Conservation (phyloP, 176 grass and related monocot genomes). For the Phyllostachys edulis region DNA sequence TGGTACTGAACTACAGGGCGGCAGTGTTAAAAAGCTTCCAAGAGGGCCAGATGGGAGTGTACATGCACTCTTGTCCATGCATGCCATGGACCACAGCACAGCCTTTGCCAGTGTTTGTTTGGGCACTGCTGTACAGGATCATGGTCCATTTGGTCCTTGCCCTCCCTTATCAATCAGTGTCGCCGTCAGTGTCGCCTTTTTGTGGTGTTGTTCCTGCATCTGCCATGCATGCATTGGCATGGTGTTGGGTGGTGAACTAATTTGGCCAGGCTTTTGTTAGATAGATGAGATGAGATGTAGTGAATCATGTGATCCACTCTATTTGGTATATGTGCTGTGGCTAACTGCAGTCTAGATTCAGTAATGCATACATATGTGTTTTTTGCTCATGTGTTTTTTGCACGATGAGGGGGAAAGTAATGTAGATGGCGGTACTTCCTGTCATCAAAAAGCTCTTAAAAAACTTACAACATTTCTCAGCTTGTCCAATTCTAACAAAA, state of each 20-base stretch:
- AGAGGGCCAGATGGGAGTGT: not conserved
- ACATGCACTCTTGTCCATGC: not conserved
- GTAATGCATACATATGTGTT: not conserved
- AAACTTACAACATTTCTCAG: not conserved
- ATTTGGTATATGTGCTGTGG: not conserved
- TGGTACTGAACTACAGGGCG: too few relatives aligned
- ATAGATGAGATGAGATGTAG: not conserved
- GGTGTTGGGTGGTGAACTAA: not conserved
- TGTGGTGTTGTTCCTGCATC: not conserved
- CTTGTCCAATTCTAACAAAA: not conserved
- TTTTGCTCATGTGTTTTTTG: too few relatives aligned
- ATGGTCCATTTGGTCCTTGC: constrained; percentile 28
- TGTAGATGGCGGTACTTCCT: not conserved
- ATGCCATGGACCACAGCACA: constrained; percentile 14
- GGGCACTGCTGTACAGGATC: not conserved
- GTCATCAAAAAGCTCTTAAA: not conserved
- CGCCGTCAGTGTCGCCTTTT: constrained; percentile 11
- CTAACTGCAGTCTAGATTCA: not conserved
- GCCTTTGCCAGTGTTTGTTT: not conserved
- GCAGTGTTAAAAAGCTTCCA: constrained; percentile 25
- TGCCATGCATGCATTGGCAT: not conserved
- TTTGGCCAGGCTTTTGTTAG: not conserved
- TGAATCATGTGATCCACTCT: constrained; percentile 5
- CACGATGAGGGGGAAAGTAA: too few relatives aligned
- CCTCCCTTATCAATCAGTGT: not conserved